These are phyloP conservation scores for Mercurialis annua DNA, from an alignment of 345 rosid species.

Conservation along the genomic window DNA sequence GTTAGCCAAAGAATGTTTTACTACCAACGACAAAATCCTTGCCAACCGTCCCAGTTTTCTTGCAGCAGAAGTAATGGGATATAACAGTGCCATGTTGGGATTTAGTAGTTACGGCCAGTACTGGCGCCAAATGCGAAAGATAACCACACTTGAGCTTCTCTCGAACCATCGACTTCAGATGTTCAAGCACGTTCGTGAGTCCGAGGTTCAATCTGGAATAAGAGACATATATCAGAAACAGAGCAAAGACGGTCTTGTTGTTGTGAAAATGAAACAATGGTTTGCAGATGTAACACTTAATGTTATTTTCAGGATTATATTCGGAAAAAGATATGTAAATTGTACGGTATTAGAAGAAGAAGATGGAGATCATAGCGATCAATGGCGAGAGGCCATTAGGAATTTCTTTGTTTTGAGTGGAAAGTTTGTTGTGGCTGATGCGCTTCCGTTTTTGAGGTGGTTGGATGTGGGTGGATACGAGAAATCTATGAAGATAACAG, in stretches of 20 bases:
- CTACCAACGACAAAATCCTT: constrained; percentile 28
- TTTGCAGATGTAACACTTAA: constrained; percentile 26
- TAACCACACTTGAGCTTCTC: constrained; percentile 29
- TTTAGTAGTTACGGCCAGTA: constrained; percentile 32
- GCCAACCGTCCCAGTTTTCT: constrained; percentile 31
- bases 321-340: constrained; percentile 13
- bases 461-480: constrained; percentile 6
- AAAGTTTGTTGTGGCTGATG: constrained; percentile 6
- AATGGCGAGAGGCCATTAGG: neutral
- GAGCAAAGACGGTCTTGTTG: neutral
- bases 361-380: neutral
- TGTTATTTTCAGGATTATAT: constrained; percentile 24
- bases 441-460: constrained; percentile 10
- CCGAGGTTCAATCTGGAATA: constrained; percentile 7
- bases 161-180: constrained; percentile 30
- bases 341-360: neutral
- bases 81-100: constrained; percentile 23
- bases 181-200: constrained; percentile 23
- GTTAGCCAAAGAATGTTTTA: constrained; percentile 34
- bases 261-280: constrained; percentile 40
- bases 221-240: constrained; percentile 23
- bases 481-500: constrained; percentile 3
- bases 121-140: constrained; percentile 38
- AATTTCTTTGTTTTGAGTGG: neutral
- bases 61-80: constrained; percentile 21